Evolutionary conservation across 192 early-diverging fungal genomes (phyloP).

Genomic region (Haplosporangium gracile): DNA sequence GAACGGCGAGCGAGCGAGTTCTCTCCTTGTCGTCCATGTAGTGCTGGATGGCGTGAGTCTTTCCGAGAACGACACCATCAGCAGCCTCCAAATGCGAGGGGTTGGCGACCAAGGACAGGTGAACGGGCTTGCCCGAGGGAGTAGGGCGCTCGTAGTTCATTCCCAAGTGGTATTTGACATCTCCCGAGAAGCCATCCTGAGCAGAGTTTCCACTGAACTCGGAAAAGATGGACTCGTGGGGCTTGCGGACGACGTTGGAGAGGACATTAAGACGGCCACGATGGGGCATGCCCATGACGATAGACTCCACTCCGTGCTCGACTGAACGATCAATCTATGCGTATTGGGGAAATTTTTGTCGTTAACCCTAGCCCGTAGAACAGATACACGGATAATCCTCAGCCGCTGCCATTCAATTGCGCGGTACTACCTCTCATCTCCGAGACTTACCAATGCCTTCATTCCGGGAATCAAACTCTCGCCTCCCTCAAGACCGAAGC

Average conservation of each 20-base stretch:
- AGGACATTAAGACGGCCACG: constrained; percentile 98
- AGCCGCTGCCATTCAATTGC: neutral
- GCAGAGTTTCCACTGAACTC: constrained; percentile 94
- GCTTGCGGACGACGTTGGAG: constrained; percentile 99
- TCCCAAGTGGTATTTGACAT: constrained; percentile 94
- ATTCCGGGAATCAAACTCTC: constrained; percentile 98
- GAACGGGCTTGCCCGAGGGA: constrained; percentile 96
- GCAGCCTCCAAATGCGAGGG: constrained; percentile 99
- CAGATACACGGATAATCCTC: neutral
- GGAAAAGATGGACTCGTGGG: constrained; percentile 98
- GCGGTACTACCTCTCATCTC: neutral
- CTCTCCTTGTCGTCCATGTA: constrained; percentile 89
- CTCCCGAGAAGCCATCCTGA: constrained; percentile 94
- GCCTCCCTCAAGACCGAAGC: constrained; percentile 98
- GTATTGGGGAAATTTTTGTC: neutral
- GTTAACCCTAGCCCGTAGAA: neutral
- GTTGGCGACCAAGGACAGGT: constrained; percentile 97
- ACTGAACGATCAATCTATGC: constrained; percentile 93
- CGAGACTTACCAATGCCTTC: constrained; percentile 87
- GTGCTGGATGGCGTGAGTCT: constrained; percentile 96
- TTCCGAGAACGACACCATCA: constrained; percentile 98
- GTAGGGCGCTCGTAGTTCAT: constrained; percentile 98
- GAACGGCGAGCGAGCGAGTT: constrained; percentile 90
- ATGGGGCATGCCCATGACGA: constrained; percentile 99
- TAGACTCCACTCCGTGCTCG: constrained; percentile 94